Conservation (phyloP, 129 eudicot species). For the Erigeron canadensis region DNA sequence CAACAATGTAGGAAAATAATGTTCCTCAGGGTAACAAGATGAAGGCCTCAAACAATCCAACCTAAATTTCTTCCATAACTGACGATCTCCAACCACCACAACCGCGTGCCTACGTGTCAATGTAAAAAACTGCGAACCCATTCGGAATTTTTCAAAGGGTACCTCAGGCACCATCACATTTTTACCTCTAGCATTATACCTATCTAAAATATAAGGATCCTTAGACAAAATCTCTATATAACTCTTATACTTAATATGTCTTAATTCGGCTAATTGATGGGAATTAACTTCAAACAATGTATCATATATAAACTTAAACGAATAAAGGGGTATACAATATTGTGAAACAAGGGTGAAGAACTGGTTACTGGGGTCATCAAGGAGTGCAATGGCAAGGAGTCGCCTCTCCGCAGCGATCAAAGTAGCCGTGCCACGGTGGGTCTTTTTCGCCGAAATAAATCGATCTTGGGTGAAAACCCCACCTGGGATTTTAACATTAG, state of each 20-base stretch:
- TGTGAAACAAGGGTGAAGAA: conserved; percentile 80
- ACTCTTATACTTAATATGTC: conserved; percentile 32
- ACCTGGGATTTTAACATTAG: conserved; percentile 40
- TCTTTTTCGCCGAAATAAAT: conserved; percentile 49
- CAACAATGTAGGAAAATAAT: conserved; percentile 85
- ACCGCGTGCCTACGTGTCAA: conserved; percentile 59
- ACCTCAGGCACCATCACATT: conserved; percentile 79
- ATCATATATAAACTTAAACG: conserved; percentile 54
- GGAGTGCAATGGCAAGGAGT: conserved; percentile 73
- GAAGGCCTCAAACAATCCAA: conserved; percentile 50
- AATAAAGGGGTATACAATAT: conserved; percentile 72
- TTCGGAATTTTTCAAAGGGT: conserved; percentile 50
- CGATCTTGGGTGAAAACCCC: conserved; percentile 53
- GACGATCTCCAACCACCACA: conserved; percentile 62
- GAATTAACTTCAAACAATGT: conserved; percentile 30
- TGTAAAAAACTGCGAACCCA: conserved; percentile 87
- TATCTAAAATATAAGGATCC: conserved; percentile 35
- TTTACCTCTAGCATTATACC: conserved; percentile 80
- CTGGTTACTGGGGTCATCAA: conserved; percentile 60
- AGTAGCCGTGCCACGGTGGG: conserved; percentile 72
- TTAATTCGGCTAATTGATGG: conserved; percentile 36
- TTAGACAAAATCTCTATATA: conserved; percentile 65
- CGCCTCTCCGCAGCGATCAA: conserved; percentile 84
- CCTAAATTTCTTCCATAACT: conserved; percentile 82
- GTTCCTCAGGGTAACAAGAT: conserved; percentile 97